Evolutionary conservation across 75 land plant species (phyloP).

Genomic region (Pinus tabuliformis): DNA sequence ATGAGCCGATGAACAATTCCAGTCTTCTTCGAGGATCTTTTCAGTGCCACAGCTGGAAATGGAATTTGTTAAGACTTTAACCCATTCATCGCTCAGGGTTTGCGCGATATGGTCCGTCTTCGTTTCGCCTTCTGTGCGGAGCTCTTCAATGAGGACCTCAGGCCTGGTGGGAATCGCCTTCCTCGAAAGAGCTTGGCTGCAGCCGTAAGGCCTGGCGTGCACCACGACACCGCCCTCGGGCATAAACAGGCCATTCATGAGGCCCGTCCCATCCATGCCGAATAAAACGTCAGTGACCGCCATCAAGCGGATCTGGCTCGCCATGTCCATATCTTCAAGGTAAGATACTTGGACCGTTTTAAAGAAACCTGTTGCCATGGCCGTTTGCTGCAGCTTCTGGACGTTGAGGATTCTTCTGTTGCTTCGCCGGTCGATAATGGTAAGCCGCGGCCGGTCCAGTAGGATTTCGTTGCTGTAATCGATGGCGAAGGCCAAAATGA

Average conservation of each 20-base stretch:
- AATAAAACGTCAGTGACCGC: constrained; percentile 2
- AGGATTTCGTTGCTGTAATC: too few relatives aligned
- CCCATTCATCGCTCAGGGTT: too few relatives aligned
- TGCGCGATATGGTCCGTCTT: too few relatives aligned
- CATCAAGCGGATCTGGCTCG: neutral
- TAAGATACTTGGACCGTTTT: neutral
- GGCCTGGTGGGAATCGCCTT: too few relatives aligned
- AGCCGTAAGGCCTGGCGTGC: constrained; percentile 11
- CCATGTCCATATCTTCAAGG: constrained; percentile 1
- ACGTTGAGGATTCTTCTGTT: constrained; percentile 1
- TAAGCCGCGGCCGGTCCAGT: constrained; percentile 10
- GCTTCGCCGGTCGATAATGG: neutral
- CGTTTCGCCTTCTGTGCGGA: too few relatives aligned
- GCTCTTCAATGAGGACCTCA: too few relatives aligned
- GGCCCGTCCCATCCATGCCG: constrained; percentile 13
- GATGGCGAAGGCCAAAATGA: too few relatives aligned
- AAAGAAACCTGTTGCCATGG: neutral
- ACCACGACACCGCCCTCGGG: constrained; percentile 10
- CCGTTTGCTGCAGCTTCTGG: neutral
- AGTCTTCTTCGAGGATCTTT: neutral
- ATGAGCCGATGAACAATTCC: neutral
- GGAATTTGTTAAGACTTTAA: too few relatives aligned
- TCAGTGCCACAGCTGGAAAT: too few relatives aligned
- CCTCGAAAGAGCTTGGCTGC: neutral
- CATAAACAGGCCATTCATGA: constrained; percentile 11